A percentile compares a stretch with the other conserved stretches of the same genome.
Evolutionary conservation across 108 stramenopile species (phyloP).

Genomic region (Poteriospumella lacustris): DNA sequence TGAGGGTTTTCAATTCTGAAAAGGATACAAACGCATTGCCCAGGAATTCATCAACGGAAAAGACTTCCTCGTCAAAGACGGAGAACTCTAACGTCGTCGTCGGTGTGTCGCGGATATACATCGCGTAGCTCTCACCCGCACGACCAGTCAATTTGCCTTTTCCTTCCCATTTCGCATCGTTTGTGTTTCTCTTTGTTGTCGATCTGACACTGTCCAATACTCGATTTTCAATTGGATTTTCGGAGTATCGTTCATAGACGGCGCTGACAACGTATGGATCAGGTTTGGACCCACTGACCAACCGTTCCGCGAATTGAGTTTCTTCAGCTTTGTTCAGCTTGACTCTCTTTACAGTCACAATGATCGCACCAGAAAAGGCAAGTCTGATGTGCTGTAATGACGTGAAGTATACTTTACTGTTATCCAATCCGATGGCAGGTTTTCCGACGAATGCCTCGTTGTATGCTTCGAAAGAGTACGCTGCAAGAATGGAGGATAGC

Average conservation of each 20-base stretch:
- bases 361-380: neutral
- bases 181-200: neutral
- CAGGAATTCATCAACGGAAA: neutral
- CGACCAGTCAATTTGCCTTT: neutral
- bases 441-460: neutral
- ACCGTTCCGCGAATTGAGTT: neutral
- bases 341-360: neutral
- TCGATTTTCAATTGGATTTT: neutral
- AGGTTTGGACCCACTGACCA: neutral
- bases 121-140: neutral
- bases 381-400: neutral
- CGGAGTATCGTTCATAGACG: neutral
- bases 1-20: no score
- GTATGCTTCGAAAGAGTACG: neutral
- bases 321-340: neutral
- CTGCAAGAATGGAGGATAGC: no score
- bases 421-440: neutral
- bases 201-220: neutral
- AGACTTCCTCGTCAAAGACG: neutral
- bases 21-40: neutral
- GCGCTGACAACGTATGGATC: neutral
- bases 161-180: neutral
- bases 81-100: neutral
- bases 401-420: neutral
- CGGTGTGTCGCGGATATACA: neutral